Evolutionary conservation across 73 alveolate species (phyloP).

Genomic region (Paramecium bursaria): DNA sequence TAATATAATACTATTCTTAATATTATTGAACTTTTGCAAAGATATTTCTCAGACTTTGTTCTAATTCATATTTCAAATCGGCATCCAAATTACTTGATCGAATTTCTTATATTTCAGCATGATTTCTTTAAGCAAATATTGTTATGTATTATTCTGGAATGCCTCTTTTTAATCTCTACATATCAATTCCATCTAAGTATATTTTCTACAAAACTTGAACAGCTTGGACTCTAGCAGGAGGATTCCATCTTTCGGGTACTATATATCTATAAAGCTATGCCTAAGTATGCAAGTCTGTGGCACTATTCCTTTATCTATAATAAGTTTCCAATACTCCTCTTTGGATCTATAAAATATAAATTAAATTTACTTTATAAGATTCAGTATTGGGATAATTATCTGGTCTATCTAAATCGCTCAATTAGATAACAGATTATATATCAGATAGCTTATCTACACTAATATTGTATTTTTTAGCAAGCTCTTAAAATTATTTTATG

Average conservation of each 20-base stretch:
- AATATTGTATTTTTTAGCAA: constrained; percentile 27
- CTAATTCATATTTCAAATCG: not conserved
- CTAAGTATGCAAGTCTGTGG: not conserved
- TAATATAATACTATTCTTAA: constrained; percentile 10
- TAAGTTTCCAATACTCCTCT: not conserved
- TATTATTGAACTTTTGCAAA: not conserved
- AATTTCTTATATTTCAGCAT: constrained; percentile 1
- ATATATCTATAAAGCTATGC: not conserved
- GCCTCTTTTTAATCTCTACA: constrained; percentile 17
- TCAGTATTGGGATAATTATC: constrained; percentile 5
- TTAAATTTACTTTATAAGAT: constrained; percentile 12
- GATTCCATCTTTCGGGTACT: not conserved
- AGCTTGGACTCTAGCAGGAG: constrained; percentile 13
- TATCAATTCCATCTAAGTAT: constrained; percentile 31
- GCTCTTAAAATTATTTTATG: not conserved
- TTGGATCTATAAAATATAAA: not conserved
- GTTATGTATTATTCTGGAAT: not conserved
- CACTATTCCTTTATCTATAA: not conserved
- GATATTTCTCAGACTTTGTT: constrained; percentile 1
- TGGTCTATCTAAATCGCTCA: constrained; percentile 6
- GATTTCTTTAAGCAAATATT: constrained; percentile 14
- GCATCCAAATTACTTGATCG: not conserved
- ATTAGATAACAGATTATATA: not conserved
- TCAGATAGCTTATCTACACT: not conserved
- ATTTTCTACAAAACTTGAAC: constrained; percentile 32